Evolutionary conservation across 1,284 basidiomycete genomes (phyloP).

Genomic region (Mycena sp.): DNA sequence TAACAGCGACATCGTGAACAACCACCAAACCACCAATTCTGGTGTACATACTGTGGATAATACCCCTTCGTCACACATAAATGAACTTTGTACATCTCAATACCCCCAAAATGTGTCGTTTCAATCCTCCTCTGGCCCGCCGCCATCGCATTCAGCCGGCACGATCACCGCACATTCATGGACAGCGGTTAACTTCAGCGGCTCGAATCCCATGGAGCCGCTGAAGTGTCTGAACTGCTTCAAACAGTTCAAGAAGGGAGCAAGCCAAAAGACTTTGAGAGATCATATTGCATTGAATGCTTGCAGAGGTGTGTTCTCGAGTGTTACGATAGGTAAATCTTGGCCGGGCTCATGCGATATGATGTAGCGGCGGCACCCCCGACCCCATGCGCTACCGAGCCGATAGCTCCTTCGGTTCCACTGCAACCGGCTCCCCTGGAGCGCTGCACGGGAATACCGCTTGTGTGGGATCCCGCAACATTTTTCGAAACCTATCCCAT

Average conservation of each 20-base stretch:
- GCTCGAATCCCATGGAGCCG: background rate
- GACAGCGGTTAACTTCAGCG: background rate
- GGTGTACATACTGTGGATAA: too few species aligned
- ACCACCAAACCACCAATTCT: background rate
- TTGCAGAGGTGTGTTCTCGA: too few species aligned
- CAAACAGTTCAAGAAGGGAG: too few species aligned
- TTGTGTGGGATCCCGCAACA: slow-evolving; percentile 1
- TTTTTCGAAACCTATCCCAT: slow-evolving; percentile 8
- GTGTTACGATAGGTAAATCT: too few species aligned
- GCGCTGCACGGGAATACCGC: background rate
- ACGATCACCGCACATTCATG: background rate
- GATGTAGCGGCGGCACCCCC: too few species aligned
- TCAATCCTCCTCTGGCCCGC: background rate
- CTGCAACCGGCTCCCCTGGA: background rate
- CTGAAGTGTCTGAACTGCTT: background rate
- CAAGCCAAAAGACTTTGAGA: too few species aligned
- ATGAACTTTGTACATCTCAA: too few species aligned
- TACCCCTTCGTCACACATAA: too few species aligned
- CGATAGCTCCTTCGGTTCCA: background rate
- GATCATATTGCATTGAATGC: too few species aligned
- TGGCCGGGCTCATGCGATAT: too few species aligned
- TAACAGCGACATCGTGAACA: background rate
- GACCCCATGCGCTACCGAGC: background rate
- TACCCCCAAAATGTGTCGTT: too few species aligned
- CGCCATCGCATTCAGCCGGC: background rate